Conservation (phyloP, 2,329 filamentous ascomycete species). For the Boeremia lycopersici region DNA sequence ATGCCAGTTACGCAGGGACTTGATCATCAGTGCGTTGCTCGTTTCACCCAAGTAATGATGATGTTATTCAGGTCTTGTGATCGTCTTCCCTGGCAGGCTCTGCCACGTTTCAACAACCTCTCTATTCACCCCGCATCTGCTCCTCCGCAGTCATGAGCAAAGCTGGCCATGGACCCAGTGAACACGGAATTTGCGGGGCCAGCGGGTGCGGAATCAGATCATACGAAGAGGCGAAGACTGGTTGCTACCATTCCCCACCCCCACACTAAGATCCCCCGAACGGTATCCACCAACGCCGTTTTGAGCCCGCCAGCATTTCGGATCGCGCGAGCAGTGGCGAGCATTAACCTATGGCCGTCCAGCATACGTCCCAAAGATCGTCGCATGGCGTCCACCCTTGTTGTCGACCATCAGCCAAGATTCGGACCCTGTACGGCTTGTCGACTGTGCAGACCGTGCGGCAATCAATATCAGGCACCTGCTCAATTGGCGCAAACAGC, state of each 20-base stretch:
- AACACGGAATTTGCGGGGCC: slow-evolving; percentile 24
- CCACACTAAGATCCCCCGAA: slow-evolving; percentile 45
- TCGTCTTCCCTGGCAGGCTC: background rate
- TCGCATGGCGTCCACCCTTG: slow-evolving; percentile 43
- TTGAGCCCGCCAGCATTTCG: slow-evolving; percentile 40
- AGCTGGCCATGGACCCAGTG: slow-evolving; percentile 32
- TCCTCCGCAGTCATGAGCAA: slow-evolving; percentile 26
- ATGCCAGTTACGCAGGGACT: background rate
- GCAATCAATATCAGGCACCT: slow-evolving; percentile 31
- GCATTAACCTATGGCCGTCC: slow-evolving; percentile 39
- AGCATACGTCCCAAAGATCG: slow-evolving; percentile 41
- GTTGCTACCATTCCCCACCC: slow-evolving; percentile 40
- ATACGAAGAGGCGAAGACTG: slow-evolving; percentile 33
- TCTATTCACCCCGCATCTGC: slow-evolving; percentile 31
- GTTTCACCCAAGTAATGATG: background rate
- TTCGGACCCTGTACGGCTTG: slow-evolving; percentile 36
- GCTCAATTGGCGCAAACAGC: slow-evolving; percentile 42
- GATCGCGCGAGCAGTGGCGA: slow-evolving; percentile 41
- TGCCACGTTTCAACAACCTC: slow-evolving; percentile 43
- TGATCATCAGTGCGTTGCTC: background rate
- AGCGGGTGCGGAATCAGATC: slow-evolving; percentile 43
- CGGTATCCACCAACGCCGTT: slow-evolving; percentile 40
- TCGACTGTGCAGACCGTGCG: slow-evolving; percentile 30
- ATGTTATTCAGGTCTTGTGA: slow-evolving; percentile 12
- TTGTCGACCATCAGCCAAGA: slow-evolving; percentile 42